These are phyloP conservation scores for Phoma sp. DNA, from an alignment of 2,329 filamentous ascomycete genomes.

Conservation along the genomic window DNA sequence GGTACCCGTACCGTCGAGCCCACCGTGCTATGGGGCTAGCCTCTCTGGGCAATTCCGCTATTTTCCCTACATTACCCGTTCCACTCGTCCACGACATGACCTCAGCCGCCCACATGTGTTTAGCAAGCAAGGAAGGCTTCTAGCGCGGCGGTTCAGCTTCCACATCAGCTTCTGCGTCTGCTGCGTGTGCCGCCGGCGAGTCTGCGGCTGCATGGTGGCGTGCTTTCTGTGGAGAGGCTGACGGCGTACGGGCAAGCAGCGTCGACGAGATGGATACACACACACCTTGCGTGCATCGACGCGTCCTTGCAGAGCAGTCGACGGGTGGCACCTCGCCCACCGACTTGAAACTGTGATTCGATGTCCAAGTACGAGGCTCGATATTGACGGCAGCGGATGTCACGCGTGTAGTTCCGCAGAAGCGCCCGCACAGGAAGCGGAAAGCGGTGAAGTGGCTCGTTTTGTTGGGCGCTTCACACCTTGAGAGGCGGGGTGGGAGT, in stretches of 20 bases:
- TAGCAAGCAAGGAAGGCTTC: conserved; percentile 1
- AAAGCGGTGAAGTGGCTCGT: conserved; percentile 15
- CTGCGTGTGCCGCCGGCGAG: not conserved
- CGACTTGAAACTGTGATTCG: conserved; percentile 11
- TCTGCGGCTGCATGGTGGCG: conserved; percentile 26
- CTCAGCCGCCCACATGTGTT: not conserved
- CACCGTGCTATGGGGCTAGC: conserved; percentile 6
- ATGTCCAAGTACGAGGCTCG: conserved; percentile 9
- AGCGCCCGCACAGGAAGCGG: not conserved
- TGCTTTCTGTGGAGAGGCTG: conserved; percentile 27
- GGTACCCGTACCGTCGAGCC: too few species aligned
- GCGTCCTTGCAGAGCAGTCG: conserved; percentile 2
- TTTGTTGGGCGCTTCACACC: conserved; percentile 17
- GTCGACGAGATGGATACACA: not conserved
- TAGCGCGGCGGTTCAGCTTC: conserved; percentile 18
- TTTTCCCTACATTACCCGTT: conserved; percentile 1
- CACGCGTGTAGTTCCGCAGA: not conserved
- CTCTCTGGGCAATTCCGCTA: conserved; percentile 6
- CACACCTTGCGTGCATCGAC: not conserved
- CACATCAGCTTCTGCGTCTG: conserved; percentile 8
- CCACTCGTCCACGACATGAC: not conserved
- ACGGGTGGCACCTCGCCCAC: conserved; percentile 5
- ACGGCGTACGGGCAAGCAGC: not conserved
- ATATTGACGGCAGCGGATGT: conserved; percentile 19
- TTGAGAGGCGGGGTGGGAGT: conserved; percentile 9